A percentile compares a stretch with the other conserved stretches of the same genome.
Evolutionary conservation across 1,284 basidiomycete species (phyloP).

Genomic region (Vanrija humicola): DNA sequence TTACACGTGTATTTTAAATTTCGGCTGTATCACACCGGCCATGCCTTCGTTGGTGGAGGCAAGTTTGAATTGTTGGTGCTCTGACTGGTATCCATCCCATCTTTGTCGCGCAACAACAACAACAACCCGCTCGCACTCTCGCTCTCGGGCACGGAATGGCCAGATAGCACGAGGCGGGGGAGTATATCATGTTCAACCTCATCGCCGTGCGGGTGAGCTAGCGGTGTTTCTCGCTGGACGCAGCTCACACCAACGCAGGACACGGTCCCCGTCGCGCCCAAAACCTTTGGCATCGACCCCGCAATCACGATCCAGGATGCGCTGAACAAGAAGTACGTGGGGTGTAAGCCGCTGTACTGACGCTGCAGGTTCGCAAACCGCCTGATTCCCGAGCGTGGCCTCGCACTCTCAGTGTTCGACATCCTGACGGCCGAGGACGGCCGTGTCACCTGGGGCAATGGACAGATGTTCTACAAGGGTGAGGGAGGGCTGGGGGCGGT

Average conservation of each 20-base stretch:
- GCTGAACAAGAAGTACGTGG: conserved; percentile 47
- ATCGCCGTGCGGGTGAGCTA: conserved; percentile 36
- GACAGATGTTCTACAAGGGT: conserved; percentile 92
- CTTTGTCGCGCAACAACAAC: too few relatives aligned
- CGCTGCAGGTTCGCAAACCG: conserved; percentile 81
- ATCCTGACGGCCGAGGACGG: conserved; percentile 81
- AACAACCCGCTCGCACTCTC: too few relatives aligned
- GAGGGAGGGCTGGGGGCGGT: conserved; percentile 15
- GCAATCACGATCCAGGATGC: conserved; percentile 44
- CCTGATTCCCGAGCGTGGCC: conserved; percentile 84
- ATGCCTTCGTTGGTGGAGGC: background rate
- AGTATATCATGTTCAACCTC: conserved; percentile 44
- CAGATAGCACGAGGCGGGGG: background rate
- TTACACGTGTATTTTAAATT: background rate
- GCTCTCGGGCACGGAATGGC: background rate
- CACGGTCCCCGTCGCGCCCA: conserved; percentile 47
- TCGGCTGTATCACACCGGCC: too few relatives aligned
- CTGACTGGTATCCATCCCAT: background rate
- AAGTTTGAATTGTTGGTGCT: background rate
- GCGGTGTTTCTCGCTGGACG: too few relatives aligned
- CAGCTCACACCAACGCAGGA: conserved; percentile 31
- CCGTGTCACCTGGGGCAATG: conserved; percentile 90
- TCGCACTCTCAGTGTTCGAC: conserved; percentile 86
- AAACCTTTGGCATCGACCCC: conserved; percentile 41
- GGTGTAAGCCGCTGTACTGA: background rate